phyloP scores from a whole-genome alignment of 108 stramenopile genomes.

The Cyclotella atomus region DNA sequence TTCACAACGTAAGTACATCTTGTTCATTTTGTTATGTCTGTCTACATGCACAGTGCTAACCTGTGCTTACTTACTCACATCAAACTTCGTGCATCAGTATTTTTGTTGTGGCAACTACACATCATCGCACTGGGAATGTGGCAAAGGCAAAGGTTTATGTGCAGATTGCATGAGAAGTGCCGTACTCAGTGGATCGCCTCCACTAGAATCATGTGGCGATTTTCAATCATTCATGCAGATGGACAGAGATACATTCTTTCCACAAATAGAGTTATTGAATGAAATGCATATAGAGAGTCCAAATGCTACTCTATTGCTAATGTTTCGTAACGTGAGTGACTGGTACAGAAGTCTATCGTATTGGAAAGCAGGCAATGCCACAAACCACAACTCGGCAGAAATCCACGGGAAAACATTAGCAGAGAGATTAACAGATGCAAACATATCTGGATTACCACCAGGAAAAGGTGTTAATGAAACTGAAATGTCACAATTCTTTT shows the following conservation, averaged over 20 bases:
- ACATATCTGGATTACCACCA: conserved; percentile 24
- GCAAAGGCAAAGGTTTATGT: conserved; percentile 18
- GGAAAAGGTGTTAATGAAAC: conserved; percentile 21
- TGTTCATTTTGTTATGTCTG: not conserved
- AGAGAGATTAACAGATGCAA: conserved; percentile 8
- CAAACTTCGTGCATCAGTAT: conserved; percentile 15
- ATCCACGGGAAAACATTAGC: not conserved
- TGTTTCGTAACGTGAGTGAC: conserved; percentile 22
- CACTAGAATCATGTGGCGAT: conserved; percentile 26
- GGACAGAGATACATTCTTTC: conserved; percentile 33
- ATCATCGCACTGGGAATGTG: conserved; percentile 38
- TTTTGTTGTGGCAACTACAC: conserved; percentile 25
- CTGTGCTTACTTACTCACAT: not conserved
- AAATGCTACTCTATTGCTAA: conserved; percentile 40
- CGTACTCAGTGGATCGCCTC: conserved; percentile 10
- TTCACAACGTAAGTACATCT: conserved; percentile 7
- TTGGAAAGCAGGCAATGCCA: conserved; percentile 4
- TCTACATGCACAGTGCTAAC: not conserved
- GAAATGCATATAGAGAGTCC: conserved; percentile 30
- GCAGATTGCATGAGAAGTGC: conserved; percentile 26
- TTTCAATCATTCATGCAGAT: conserved; percentile 34
- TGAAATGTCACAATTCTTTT: conserved; percentile 27
- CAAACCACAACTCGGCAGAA: not conserved
- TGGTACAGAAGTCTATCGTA: conserved; percentile 28
- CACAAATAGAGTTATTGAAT: conserved; percentile 35